phyloP scores from a whole-genome alignment of 768 basidiomycete species.

The Lactarius deliciosus region DNA sequence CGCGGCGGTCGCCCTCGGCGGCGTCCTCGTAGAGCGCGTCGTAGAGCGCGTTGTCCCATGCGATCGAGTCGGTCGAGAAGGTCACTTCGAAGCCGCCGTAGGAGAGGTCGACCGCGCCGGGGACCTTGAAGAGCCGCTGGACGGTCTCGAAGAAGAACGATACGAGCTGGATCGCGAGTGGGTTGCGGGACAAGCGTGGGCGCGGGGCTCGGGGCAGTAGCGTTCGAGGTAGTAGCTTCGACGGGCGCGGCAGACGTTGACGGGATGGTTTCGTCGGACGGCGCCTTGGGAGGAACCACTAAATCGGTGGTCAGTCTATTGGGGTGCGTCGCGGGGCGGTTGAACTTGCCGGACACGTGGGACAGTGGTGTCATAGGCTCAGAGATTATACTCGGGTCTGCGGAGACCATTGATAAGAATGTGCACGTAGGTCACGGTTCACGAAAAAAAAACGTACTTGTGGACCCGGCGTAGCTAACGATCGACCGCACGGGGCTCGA shows the following conservation, averaged over 20 bases:
- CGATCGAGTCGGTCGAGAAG: conserved; percentile 12
- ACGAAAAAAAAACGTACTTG: conserved; percentile 2
- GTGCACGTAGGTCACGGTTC: neutral
- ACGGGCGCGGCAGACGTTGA: neutral
- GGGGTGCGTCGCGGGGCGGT: neutral
- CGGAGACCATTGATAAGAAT: neutral
- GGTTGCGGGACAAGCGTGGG: neutral
- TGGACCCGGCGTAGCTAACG: conserved; percentile 15
- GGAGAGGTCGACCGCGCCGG: conserved; percentile 18
- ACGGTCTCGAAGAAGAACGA: conserved; percentile 23
- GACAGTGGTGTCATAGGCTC: conserved; percentile 20
- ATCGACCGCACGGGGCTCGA: conserved; percentile 15
- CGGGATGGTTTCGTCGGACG: neutral
- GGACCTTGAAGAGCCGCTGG: conserved; percentile 18
- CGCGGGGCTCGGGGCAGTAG: neutral
- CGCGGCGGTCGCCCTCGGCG: neutral
- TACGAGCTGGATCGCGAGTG: conserved; percentile 17
- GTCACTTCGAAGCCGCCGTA: conserved; percentile 22
- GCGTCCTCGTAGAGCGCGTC: neutral
- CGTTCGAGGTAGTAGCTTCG: neutral
- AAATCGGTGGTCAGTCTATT: conserved; percentile 7
- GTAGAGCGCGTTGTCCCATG: neutral
- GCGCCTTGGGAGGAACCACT: neutral
- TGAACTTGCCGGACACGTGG: conserved; percentile 1
- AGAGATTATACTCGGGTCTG: conserved; percentile 8